phyloP scores from a whole-genome alignment of 805 yeast genomes.

The Cyberlindnera lachancei region DNA sequence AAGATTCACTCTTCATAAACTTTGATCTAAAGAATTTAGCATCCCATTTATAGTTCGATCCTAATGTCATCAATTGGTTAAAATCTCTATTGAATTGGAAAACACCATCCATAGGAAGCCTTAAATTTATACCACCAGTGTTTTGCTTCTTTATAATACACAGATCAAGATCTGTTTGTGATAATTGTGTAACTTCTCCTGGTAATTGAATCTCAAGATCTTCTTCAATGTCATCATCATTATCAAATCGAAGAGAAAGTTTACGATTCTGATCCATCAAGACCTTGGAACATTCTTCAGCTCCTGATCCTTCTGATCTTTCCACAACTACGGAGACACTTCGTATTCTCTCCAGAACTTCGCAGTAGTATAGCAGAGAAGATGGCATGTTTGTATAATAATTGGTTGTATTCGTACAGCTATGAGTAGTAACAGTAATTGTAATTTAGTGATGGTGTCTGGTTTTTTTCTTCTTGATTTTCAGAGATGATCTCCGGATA shows the following conservation, averaged over 20 bases:
- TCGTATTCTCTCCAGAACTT: constrained; percentile 11
- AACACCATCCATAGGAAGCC: constrained; percentile 8
- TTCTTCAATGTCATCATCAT: too few species aligned
- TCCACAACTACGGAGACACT: constrained; percentile 11
- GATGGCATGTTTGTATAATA: too few species aligned
- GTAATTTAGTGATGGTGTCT: too few species aligned
- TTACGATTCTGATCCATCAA: neutral
- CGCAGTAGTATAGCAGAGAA: constrained; percentile 9
- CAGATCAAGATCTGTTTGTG: constrained; percentile 2
- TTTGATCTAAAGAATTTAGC: constrained; percentile 28
- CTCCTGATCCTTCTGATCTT: neutral
- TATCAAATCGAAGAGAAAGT: neutral
- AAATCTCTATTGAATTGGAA: constrained; percentile 8
- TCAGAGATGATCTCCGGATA: too few species aligned
- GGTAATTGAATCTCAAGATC: constrained; percentile 1
- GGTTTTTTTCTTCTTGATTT: too few species aligned
- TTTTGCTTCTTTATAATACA: constrained; percentile 5
- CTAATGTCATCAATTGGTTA: constrained; percentile 18
- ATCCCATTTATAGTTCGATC: constrained; percentile 32
- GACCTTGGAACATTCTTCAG: neutral
- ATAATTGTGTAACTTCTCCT: neutral
- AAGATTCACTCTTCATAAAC: neutral
- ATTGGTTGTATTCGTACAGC: too few species aligned
- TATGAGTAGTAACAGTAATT: too few species aligned
- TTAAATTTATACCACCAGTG: constrained; percentile 3